Base-by-base conservation (phyloP, 805 yeast species). In the Candida easanensis region DNA sequence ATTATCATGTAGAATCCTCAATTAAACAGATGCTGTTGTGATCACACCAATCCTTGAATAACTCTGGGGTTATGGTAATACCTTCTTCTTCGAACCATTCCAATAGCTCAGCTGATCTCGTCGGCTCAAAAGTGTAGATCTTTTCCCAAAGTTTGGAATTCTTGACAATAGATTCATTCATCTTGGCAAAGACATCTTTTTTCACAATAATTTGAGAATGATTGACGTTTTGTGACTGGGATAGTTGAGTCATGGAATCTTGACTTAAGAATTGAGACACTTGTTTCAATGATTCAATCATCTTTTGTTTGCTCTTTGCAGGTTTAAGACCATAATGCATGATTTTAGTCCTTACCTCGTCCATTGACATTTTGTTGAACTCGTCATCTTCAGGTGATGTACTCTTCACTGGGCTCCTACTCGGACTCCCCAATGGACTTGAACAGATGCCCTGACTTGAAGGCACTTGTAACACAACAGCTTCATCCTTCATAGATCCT, bases 271-370 rank as follows among this genome's bases (percentile, higher is more conserved):
- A 41, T 16, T 30, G 34, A 10, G 42, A 14, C 8, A 54, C 47
- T 20, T 46, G 41, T n/a, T 41, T 44, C 13, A 58, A 27, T 2
- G 59, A 49, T 17, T 46, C 28, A 25, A 57, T 41, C 58, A 56
- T 56, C 18, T 48, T 36, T 3, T 36, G 16, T 34, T 46, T 48
- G 3, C 53, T 44, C 27, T 45, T 54, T 9, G 57, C 37, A 0
- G 63, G 61, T 41, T 58, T 58, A 4, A 58, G 19, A 0, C 62
- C 62, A 41, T 50, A 59, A 13, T 50, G 54, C 31, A 52, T 45
- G 16, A 57, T 49, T 32, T 44, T 56, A 27, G 41, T 47, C 26
- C 51, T 41, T 10, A 57, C 39, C 27, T 56, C 48, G 23, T 54
- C 51, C 43, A 54, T 42, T 4, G 61, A 23, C 44, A 49, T 27